Evolutionary conservation across 495 filamentous ascomycete genomes (phyloP), one percentile per base, ranked within the genome.

Genomic region (Penicillium odoratum): DNA sequence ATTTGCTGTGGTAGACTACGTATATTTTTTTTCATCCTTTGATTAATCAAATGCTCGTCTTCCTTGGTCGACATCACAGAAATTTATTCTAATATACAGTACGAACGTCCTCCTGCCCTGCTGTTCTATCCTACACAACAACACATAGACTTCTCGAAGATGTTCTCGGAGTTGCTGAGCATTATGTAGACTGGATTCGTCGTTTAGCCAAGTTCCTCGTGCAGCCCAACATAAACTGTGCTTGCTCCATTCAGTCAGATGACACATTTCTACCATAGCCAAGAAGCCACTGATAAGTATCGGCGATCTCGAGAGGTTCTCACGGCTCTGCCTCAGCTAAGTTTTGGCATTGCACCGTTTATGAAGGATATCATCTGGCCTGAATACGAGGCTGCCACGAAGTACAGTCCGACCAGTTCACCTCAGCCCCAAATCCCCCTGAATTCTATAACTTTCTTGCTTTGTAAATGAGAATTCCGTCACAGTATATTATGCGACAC

Each of bases 361-460:
- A 31, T 64, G 38, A 70, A 66, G 16, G 50, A 67, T 50, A 64
- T 66, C 52, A 48, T 69, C 45, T 69, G 65, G 65, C 62, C 57
- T 13, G 56, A 64, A 26, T 67, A 63, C 44, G 53, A 54, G 30
- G 43, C 48, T 45, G 50, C 64, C 45, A 65, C 38, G 42, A 28
- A 26, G 47, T 58, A 33, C 62, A 30, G 52, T 26, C 33, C 10
- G n/a, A 36, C 18, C 46, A 30, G 9, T 29, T 48, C 46, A 30
- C 18, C 25, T 48, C 28, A 48, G 46, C 29, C 28, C 46, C 21
- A 26, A n/a, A 21, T 21, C 21, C 21, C 21, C 40, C 11, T 33
- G 7, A 11, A 50, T 33, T 21, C 28, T 4, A 30, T 16, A 7
- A 34, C 18, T 29, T 48, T 48, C 16, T 3, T 26, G 5, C 18